Evolutionary conservation across 2,329 filamentous ascomycete species (phyloP).

Genomic region (Calonectria pseudoturangicola): DNA sequence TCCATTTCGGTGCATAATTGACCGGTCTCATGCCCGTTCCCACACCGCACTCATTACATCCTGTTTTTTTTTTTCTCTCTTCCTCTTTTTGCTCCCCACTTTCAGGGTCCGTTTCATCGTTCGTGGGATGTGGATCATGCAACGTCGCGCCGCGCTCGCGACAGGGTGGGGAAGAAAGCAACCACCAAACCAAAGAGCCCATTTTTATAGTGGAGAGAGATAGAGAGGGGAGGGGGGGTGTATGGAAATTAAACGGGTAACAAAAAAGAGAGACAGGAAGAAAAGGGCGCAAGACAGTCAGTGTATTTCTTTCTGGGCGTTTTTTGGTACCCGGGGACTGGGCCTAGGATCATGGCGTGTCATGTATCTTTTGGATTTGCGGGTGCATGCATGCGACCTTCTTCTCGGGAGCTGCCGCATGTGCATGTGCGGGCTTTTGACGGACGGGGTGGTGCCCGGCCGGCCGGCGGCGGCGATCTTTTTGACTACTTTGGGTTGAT

Average conservation of each 20-base stretch:
- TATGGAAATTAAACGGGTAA: neutral
- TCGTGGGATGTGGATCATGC: slow-evolving; percentile 23
- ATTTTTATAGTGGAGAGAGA: neutral
- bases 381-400: neutral
- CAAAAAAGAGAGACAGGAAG: neutral
- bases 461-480: neutral
- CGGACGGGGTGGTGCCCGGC: neutral
- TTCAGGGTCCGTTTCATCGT: slow-evolving; percentile 25
- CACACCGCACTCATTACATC: neutral
- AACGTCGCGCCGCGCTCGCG: slow-evolving; percentile 6
- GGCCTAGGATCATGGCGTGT: too few relatives aligned
- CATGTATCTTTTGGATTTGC: neutral
- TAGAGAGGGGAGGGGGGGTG: neutral
- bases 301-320: neutral
- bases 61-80: neutral
- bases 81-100: neutral
- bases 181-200: neutral
- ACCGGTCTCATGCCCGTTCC: neutral
- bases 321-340: neutral
- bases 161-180: neutral
- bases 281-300: neutral
- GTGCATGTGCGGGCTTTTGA: neutral
- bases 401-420: slow-evolving; percentile 2
- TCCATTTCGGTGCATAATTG: too few relatives aligned
- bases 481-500: neutral